These are phyloP conservation scores for Smallanthus sonchifolius DNA, from an alignment of 129 eudicot species.

Conservation along the genomic window DNA sequence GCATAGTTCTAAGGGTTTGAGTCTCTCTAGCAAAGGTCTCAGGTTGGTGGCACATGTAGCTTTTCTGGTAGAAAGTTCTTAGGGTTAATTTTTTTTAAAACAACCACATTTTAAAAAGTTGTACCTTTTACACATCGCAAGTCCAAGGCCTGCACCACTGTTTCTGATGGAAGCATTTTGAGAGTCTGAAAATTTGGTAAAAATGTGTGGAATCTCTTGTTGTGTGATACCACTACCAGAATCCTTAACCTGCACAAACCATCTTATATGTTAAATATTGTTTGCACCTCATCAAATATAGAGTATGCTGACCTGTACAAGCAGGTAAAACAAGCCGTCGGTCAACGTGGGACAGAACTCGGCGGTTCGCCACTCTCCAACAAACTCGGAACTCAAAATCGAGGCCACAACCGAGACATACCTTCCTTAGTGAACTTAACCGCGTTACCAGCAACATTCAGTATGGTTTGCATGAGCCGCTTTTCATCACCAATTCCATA, in stretches of 20 bases:
- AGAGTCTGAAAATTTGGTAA: slow-evolving; percentile 35
- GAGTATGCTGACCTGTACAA: slow-evolving; percentile 43
- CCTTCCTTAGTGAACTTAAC: slow-evolving; percentile 64
- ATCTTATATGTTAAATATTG: not conserved
- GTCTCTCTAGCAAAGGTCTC: not conserved
- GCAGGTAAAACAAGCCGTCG: slow-evolving; percentile 45
- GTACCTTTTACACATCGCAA: slow-evolving; percentile 53
- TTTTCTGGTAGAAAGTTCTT: not conserved
- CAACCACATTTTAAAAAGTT: not conserved
- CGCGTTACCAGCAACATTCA: slow-evolving; percentile 56
- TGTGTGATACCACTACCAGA: slow-evolving; percentile 46
- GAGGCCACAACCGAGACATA: slow-evolving; percentile 48
- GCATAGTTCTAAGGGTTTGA: not conserved
- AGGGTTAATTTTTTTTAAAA: not conserved
- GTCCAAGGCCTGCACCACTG: slow-evolving; percentile 48
- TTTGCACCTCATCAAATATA: not conserved
- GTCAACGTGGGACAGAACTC: slow-evolving; percentile 30
- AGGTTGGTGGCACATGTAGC: not conserved
- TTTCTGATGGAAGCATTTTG: slow-evolving; percentile 21
- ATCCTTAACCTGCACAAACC: slow-evolving; percentile 41
- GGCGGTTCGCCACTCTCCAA: slow-evolving; percentile 38
- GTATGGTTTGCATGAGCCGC: slow-evolving; percentile 45
- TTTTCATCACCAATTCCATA: slow-evolving; percentile 53
- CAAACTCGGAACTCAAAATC: slow-evolving; percentile 39
- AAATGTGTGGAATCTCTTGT: slow-evolving; percentile 44